phyloP scores from a whole-genome alignment of 1,284 basidiomycete species.

The Grifola frondosa region DNA sequence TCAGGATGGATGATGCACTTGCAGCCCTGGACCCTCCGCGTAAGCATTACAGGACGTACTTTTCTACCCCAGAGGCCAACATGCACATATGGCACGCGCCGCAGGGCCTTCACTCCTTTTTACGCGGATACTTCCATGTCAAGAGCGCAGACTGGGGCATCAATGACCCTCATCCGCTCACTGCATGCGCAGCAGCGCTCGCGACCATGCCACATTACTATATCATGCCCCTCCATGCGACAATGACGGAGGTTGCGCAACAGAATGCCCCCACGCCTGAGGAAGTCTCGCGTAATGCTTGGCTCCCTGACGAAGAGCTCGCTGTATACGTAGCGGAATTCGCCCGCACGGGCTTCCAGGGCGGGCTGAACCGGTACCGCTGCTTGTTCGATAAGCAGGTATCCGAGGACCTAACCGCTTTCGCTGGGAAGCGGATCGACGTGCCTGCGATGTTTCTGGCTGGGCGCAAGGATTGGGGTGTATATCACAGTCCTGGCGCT shows the following conservation, averaged over 20 bases:
- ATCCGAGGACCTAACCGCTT: conserved; percentile 20
- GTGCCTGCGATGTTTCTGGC: conserved; percentile 56
- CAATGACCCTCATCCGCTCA: conserved; percentile 42
- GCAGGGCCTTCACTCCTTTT: conserved; percentile 47
- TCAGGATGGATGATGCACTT: conserved; percentile 34
- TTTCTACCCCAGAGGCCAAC: conserved; percentile 46
- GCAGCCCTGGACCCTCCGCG: conserved; percentile 46
- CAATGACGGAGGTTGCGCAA: conserved; percentile 51
- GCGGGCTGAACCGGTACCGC: conserved; percentile 58
- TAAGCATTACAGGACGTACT: conserved; percentile 60
- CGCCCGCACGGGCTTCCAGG: conserved; percentile 57
- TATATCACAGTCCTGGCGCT: conserved; percentile 52
- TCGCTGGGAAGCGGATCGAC: conserved; percentile 40
- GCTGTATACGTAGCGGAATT: conserved; percentile 51
- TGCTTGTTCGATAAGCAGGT: conserved; percentile 21
- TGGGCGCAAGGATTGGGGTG: conserved; percentile 58
- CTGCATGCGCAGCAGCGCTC: conserved; percentile 34
- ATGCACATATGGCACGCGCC: conserved; percentile 41
- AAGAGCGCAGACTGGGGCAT: conserved; percentile 57
- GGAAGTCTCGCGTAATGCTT: conserved; percentile 34
- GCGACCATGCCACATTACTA: conserved; percentile 59
- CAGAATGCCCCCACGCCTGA: conserved; percentile 25
- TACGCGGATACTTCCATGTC: conserved; percentile 57
- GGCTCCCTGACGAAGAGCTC: conserved; percentile 52
- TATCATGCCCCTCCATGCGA: conserved; percentile 52